Percentiles rank a stretch among this genome's conserved stretches.
Evolutionary conservation across 208 protist genomes (phyloP).

Genomic region (Acanthamoeba sp.): DNA sequence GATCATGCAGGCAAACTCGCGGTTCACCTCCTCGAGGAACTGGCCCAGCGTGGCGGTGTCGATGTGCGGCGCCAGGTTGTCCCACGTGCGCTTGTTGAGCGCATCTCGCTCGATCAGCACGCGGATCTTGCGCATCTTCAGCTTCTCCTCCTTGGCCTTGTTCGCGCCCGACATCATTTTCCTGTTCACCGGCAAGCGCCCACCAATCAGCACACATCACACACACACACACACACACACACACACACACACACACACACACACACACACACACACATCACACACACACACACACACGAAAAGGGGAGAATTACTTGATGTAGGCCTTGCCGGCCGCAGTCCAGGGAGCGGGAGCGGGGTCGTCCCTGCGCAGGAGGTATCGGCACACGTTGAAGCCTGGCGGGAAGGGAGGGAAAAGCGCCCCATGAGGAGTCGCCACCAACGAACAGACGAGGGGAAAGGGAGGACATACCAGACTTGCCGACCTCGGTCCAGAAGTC

Average conservation of each 20-base stretch:
- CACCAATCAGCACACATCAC: background rate
- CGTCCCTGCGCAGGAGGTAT: slow-evolving; percentile 11
- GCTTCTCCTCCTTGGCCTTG: background rate
- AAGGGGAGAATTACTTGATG: slow-evolving; percentile 20
- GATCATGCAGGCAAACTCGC: slow-evolving; percentile 41
- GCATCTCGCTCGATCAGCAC: background rate
- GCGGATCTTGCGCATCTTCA: background rate
- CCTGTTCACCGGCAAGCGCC: background rate
- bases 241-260: background rate
- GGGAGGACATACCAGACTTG: slow-evolving; percentile 1
- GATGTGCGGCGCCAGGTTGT: background rate
- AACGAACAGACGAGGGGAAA: no score
- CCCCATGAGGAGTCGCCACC: background rate
- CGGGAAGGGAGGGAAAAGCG: background rate
- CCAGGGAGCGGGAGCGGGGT: slow-evolving; percentile 42
- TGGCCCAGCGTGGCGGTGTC: background rate
- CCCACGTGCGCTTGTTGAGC: slow-evolving; percentile 5
- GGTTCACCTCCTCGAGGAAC: background rate
- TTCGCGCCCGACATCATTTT: background rate
- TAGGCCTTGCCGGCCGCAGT: background rate
- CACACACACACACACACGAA: background rate
- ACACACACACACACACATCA: background rate
- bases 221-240: background rate
- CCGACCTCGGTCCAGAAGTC: slow-evolving; percentile 61
- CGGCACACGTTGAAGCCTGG: background rate